A percentile compares a stretch with the other conserved stretches of the same genome.
Conservation (phyloP, 75 land plant genomes). For the Selaginella moellendorffii region DNA sequence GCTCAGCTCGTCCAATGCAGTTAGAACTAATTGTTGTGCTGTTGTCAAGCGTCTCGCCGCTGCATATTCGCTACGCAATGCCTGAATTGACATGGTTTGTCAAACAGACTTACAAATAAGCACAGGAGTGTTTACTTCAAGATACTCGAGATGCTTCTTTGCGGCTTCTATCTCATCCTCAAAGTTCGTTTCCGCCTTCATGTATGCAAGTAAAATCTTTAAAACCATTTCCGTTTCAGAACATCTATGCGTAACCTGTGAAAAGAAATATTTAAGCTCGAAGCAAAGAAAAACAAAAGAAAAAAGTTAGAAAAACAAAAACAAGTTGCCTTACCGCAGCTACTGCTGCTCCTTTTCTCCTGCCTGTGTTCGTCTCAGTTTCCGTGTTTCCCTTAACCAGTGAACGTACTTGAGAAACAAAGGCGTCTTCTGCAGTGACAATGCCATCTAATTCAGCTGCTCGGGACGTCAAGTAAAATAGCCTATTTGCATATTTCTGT, state of each 20-base stretch:
- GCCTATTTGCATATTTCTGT: background rate
- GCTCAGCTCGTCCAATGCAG: constrained; percentile 89
- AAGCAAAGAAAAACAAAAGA: too few relatives aligned
- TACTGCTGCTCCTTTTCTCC: background rate
- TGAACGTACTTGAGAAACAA: background rate
- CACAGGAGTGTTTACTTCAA: background rate
- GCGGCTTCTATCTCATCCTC: background rate
- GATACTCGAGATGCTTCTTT: background rate
- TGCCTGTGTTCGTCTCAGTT: background rate
- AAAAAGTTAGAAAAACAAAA: background rate
- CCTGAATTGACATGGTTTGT: constrained; percentile 21
- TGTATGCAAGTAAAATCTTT: background rate
- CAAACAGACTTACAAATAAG: background rate
- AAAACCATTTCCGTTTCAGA: background rate
- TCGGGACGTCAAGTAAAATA: background rate
- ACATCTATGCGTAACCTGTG: background rate
- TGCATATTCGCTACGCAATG: constrained; percentile 77
- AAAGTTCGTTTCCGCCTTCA: background rate
- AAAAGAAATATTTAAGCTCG: too few relatives aligned
- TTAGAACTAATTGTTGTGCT: constrained; percentile 65
- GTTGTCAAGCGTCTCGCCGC: constrained; percentile 53
- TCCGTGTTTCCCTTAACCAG: background rate
- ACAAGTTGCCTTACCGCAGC: background rate
- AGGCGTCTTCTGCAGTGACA: background rate
- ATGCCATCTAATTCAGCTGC: background rate